Base-by-base conservation (phyloP, 176 grass and related monocot genomes). In the Luzula sylvatica region DNA sequence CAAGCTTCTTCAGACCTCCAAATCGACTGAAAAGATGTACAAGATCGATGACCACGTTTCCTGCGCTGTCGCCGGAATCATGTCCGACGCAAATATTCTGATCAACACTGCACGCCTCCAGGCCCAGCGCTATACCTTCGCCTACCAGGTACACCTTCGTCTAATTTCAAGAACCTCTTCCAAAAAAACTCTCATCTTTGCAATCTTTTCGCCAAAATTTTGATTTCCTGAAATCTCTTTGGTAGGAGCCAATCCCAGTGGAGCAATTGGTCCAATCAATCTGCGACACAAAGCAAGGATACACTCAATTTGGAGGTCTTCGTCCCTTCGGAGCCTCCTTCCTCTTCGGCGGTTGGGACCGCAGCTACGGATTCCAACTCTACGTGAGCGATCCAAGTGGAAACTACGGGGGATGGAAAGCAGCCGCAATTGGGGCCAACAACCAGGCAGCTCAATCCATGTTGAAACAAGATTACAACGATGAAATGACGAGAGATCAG, bases 11-110 rank as follows among this genome's bases (percentile, higher is more conserved):
- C 87, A 94, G 67, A 67, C 78, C 61, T 94, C 87, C 8, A 76
- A 83, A 66, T 94, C 87, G 42, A 73, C 87, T 3, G 87, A 94
- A 77, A 94, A 94, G 78, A 94, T 94, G 87, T 94, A 94, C 78
- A 94, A 87, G 82, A 79, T 94, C 17, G 87, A 94, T 59, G 80
- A 79, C 78, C 87, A 94, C 74, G 56, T 94, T n/a, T 82, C 81
- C 20, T 94, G 87, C 46, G 87, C 78, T 24, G 87, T 94, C 5
- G 87, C 87, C 26, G 87, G 87, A 38, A 94, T 94, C 71, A 94
- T 94, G 87, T 94, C 87, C 30, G 87, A 94, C 66, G 87, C 87
- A 60, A 94, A 94, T 70, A 94, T 94, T 61, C 78, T 94, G 51
- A 71, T 87, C 77, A 94, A 94, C 74, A 94, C 87, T 22, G 77